Evolutionary conservation across 2,329 filamentous ascomycete genomes (phyloP), one percentile per base, ranked within the genome.

Genomic region (Colletotrichum caudatum): DNA sequence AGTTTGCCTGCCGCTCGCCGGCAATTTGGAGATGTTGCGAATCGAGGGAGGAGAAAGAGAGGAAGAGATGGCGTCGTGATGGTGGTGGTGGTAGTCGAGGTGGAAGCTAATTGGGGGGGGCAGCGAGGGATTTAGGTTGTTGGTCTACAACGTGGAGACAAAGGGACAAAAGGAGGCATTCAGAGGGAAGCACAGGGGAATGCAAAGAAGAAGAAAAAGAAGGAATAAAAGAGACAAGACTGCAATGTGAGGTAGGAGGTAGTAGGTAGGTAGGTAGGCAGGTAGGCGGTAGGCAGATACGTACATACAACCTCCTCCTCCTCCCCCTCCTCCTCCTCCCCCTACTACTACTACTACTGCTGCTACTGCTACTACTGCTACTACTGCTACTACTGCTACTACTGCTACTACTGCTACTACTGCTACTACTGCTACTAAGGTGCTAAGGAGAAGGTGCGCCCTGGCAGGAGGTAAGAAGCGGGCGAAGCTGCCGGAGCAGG

Each of bases 141-240:
- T 57, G 54, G 33, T 57, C 54, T 57, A 35, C 54, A 23, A 57
- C 54, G 54, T 56, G 44, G 60, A 44, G 51, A 57, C 51, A 35
- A 33, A 33, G 16, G 29, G 51, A 54, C 39, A 50, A 50, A 37
- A 56, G 51, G 48, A 54, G 35, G 54, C 54, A 57, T 39, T 37
- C 35, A 7, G 54, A 57, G 54, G 54, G 54, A 23, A 57, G 54
- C 20, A 57, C 54, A 57, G n/a, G 54, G 54, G 54, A 39, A 39
- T 57, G 54, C 35, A 23, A 57, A 57, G 35, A 57, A 39, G 11
- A 57, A n/a, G 14, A 57, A 56, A 56, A 37, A 35, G 39, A 58
- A 29, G 14, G 37, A 41, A 11, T 8, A 46, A 37, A 41, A 61
- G 51, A 61, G 48, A 41, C 35, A 48, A 53, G 60, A 63, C 46